Evolutionary conservation across 2,329 filamentous ascomycete genomes (phyloP).

Genomic region (Sporothrix dimorphospora): DNA sequence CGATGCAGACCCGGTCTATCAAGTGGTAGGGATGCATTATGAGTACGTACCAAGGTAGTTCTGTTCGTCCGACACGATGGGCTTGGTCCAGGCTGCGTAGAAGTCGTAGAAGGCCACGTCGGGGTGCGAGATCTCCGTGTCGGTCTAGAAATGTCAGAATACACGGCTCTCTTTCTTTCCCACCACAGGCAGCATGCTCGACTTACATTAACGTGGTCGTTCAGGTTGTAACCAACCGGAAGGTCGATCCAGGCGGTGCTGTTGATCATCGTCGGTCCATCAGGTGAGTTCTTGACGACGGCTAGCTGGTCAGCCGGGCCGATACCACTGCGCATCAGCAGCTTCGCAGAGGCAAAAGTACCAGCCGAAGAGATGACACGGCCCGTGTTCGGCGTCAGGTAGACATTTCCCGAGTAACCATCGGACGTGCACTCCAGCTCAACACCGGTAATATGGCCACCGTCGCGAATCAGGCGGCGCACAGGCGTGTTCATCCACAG

Average conservation of each 20-base stretch:
- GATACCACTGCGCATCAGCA: constrained; percentile 70
- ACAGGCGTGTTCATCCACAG: constrained; percentile 64
- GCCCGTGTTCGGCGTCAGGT: constrained; percentile 61
- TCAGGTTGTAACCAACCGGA: constrained; percentile 62
- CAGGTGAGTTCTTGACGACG: constrained; percentile 53
- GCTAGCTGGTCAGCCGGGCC: constrained; percentile 64
- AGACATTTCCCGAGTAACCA: constrained; percentile 63
- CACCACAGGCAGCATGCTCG: too few species aligned
- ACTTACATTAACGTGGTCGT: constrained; percentile 53
- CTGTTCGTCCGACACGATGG: constrained; percentile 48
- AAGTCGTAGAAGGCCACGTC: constrained; percentile 65
- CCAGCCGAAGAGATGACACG: constrained; percentile 72
- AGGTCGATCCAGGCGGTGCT: constrained; percentile 59
- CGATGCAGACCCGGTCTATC: background rate
- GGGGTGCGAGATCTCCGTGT: constrained; percentile 50
- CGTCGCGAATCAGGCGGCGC: constrained; percentile 61
- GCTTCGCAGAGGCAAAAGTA: constrained; percentile 68
- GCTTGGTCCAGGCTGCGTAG: constrained; percentile 60
- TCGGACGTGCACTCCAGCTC: constrained; percentile 56
- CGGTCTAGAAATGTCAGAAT: constrained; percentile 40
- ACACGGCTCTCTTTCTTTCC: background rate
- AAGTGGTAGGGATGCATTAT: background rate
- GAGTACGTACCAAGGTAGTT: constrained; percentile 45
- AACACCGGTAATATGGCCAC: constrained; percentile 62
- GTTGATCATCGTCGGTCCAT: constrained; percentile 57